phyloP scores from a whole-genome alignment of 805 yeast species.

The Saccharomycopsis sp. region DNA sequence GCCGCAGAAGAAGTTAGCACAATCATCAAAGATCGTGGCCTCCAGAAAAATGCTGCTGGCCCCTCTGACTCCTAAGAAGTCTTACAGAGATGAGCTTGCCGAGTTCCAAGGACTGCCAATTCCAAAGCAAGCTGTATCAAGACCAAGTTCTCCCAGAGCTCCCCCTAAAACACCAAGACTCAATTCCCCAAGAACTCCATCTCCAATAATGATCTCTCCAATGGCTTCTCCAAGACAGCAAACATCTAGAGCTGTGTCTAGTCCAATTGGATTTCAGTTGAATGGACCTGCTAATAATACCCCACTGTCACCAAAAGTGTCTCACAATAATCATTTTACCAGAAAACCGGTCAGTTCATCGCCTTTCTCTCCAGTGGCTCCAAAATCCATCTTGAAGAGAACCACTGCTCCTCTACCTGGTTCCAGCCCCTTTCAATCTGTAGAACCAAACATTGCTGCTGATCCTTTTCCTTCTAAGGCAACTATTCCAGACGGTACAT shows the following conservation, averaged over 20 bases:
- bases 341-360: not conserved
- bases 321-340: not conserved
- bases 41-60: not conserved
- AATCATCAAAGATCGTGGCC: not conserved
- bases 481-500: not conserved
- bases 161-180: not conserved
- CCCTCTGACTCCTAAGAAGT: not conserved
- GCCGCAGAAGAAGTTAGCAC: not conserved
- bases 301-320: not conserved
- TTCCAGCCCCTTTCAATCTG: not conserved
- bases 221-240: not conserved
- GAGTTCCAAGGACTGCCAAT: conserved; percentile 1
- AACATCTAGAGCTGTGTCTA: not conserved
- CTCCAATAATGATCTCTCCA: not conserved
- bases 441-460: not conserved
- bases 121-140: not conserved
- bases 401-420: not conserved
- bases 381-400: not conserved
- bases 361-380: not conserved
- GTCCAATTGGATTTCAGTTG: not conserved
- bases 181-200: not conserved
- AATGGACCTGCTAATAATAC: not conserved
- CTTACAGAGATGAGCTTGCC: not conserved
- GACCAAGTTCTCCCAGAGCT: not conserved
- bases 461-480: not conserved